Conservation (phyloP, 129 eudicot genomes). For the Centella asiatica region DNA sequence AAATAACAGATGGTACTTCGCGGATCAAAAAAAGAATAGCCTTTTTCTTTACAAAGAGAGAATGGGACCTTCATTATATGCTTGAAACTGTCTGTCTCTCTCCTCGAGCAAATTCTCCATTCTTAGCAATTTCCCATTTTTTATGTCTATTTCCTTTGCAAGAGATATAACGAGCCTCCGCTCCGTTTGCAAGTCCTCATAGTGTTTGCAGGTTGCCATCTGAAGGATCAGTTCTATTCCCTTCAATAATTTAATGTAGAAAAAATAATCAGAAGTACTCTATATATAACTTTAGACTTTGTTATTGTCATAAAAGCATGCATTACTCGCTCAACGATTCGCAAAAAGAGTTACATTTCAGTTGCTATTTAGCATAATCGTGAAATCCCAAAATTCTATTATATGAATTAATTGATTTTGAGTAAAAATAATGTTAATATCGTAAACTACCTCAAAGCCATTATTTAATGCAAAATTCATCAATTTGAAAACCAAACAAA, state of each 20-base stretch:
- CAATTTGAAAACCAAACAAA: too few relatives aligned
- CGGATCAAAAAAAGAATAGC: too few relatives aligned
- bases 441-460: too few relatives aligned
- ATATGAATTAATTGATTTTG: too few relatives aligned
- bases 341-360: too few relatives aligned
- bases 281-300: neutral
- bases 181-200: neutral
- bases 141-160: constrained; percentile 3
- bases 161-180: neutral
- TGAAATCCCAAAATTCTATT: too few relatives aligned
- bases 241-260: neutral
- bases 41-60: neutral
- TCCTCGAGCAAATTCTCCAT: neutral
- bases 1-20: too few relatives aligned
- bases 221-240: neutral
- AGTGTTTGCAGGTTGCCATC: constrained; percentile 2
- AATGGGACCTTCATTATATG: constrained; percentile 10
- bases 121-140: constrained; percentile 2
- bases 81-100: constrained; percentile 1
- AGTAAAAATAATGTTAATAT: too few relatives aligned
- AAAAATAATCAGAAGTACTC: too few relatives aligned
- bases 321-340: too few relatives aligned
- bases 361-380: too few relatives aligned
- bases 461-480: too few relatives aligned
- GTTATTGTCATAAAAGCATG: neutral